Evolutionary conservation across 495 filamentous ascomycete genomes (phyloP).

Genomic region (Parmelia sp.): DNA sequence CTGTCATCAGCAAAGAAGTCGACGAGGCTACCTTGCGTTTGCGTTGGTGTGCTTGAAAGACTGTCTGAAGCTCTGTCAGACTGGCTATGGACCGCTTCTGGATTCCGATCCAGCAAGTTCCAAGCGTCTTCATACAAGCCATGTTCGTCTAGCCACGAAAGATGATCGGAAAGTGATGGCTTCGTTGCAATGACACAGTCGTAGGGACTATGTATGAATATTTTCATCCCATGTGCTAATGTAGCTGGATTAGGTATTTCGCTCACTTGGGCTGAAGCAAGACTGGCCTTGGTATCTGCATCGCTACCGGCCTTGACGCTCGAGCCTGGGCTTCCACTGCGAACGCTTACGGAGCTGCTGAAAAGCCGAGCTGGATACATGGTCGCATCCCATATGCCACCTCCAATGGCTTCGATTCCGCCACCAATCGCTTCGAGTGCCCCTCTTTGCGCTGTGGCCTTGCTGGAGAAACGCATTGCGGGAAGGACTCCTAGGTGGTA

Average conservation of each 20-base stretch:
- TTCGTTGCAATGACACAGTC: slow-evolving; percentile 86
- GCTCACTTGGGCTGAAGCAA: slow-evolving; percentile 29
- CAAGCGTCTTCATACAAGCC: slow-evolving; percentile 77
- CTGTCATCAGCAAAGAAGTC: slow-evolving; percentile 76
- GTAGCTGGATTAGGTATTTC: slow-evolving; percentile 29
- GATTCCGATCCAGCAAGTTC: slow-evolving; percentile 79
- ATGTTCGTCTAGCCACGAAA: slow-evolving; percentile 76
- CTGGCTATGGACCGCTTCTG: slow-evolving; percentile 42
- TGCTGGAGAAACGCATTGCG: slow-evolving; percentile 55
- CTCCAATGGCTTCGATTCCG: slow-evolving; percentile 49
- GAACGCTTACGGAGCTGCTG: slow-evolving; percentile 76
- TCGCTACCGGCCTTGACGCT: slow-evolving; percentile 42
- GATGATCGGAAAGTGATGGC: slow-evolving; percentile 73
- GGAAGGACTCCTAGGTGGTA: slow-evolving; percentile 85
- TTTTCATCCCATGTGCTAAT: slow-evolving; percentile 68
- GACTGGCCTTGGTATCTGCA: slow-evolving; percentile 39
- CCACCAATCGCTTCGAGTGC: slow-evolving; percentile 62
- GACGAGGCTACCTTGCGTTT: slow-evolving; percentile 40
- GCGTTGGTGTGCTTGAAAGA: slow-evolving; percentile 24
- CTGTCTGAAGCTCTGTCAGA: slow-evolving; percentile 39
- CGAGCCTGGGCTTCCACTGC: slow-evolving; percentile 59
- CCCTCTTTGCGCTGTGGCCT: slow-evolving; percentile 55
- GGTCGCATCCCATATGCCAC: slow-evolving; percentile 69
- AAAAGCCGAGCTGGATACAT: slow-evolving; percentile 79
- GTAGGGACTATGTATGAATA: slow-evolving; percentile 94